These are phyloP conservation scores for Anastatica hierochuntica DNA, from an alignment of 345 rosid genomes.

Conservation along the genomic window DNA sequence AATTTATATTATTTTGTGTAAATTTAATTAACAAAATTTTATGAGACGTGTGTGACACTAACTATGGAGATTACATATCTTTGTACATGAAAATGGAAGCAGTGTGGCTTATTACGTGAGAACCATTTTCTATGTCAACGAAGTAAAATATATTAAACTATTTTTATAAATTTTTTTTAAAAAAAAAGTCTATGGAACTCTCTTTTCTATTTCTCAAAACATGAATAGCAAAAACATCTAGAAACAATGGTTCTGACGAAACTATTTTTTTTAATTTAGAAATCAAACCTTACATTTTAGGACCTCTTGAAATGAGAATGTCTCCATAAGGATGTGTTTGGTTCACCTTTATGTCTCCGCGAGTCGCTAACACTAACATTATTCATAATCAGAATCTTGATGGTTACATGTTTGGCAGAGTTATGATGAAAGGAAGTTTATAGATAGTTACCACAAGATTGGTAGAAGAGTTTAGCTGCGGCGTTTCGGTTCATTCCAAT, in stretches of 20 bases:
- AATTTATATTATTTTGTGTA: too few species aligned
- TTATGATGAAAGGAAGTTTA: background rate
- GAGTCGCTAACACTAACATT: constrained; percentile 52
- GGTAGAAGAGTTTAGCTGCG: constrained; percentile 81
- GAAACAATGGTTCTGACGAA: too few species aligned
- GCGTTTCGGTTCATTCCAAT: constrained; percentile 58
- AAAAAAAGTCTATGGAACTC: too few species aligned
- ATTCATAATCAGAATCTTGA: background rate
- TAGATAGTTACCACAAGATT: constrained; percentile 58
- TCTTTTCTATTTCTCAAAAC: too few species aligned
- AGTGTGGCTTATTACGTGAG: too few species aligned
- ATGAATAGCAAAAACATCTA: background rate
- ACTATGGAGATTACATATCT: too few species aligned
- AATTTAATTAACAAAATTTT: too few species aligned
- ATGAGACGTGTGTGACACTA: too few species aligned
- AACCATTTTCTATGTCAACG: constrained; percentile 24
- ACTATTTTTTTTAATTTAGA: too few species aligned
- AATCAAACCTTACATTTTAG: constrained; percentile 34
- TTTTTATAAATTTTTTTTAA: too few species aligned
- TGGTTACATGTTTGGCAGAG: background rate
- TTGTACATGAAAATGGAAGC: too few species aligned
- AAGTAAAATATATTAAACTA: too few species aligned
- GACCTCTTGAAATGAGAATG: constrained; percentile 59
- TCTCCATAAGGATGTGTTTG: constrained; percentile 62
- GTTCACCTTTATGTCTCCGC: constrained; percentile 42